Percentiles rank a stretch among this genome's conserved stretches.
phyloP scores from a whole-genome alignment of 2,329 filamentous ascomycete genomes.

The Fusarium sp. region DNA sequence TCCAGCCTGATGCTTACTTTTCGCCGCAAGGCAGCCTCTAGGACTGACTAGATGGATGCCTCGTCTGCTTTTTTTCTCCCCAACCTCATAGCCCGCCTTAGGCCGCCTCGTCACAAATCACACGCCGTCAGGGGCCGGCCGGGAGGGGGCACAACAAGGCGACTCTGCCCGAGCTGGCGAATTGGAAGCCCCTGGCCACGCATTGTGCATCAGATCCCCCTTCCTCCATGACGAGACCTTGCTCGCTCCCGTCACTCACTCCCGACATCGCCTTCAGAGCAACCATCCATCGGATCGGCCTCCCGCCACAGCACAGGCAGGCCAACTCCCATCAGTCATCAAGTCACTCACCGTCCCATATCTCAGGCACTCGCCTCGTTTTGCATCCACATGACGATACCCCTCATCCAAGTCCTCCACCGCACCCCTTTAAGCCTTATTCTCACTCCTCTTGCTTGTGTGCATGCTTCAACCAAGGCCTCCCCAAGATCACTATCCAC shows the following conservation, averaged over 20 bases:
- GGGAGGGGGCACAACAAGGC: constrained; percentile 19
- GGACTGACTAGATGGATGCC: constrained; percentile 8
- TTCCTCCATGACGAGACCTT: not conserved
- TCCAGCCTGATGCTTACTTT: not conserved
- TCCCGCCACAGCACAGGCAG: not conserved
- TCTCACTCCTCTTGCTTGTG: not conserved
- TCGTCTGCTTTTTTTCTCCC: constrained; percentile 8
- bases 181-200: constrained; percentile 16
- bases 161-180: constrained; percentile 25
- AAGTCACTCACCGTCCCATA: not conserved
- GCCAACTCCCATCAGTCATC: constrained; percentile 2
- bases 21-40: constrained; percentile 17
- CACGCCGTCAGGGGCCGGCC: constrained; percentile 11
- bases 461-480: not conserved
- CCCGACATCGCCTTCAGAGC: not conserved
- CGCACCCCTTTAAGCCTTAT: not conserved
- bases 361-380: not conserved
- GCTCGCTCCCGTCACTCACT: not conserved
- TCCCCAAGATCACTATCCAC: not conserved
- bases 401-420: not conserved
- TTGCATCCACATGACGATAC: constrained; percentile 1
- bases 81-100: constrained; percentile 1
- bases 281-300: not conserved
- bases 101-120: constrained; percentile 26
- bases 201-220: constrained; percentile 18